These are phyloP conservation scores for Gonapodya prolifera DNA, from an alignment of 192 early-diverging fungal genomes.

Conservation along the genomic window DNA sequence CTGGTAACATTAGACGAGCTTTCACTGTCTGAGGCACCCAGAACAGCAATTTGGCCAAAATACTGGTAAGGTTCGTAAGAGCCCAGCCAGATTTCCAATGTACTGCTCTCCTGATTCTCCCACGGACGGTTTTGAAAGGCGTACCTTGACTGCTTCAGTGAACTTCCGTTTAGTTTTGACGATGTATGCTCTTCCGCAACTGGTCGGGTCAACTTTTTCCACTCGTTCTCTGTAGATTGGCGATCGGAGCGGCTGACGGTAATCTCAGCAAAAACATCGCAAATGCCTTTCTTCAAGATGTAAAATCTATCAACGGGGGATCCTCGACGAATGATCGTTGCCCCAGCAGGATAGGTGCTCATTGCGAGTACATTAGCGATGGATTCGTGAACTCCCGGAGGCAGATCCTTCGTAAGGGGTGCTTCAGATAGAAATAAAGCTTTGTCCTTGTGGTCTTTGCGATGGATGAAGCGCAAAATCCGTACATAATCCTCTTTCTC, in stretches of 20 bases:
- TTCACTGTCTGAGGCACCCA: neutral
- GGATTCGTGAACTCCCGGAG: slow-evolving; percentile 6
- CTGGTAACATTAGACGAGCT: neutral
- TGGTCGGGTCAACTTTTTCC: neutral
- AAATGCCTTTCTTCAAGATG: neutral
- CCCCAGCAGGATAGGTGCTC: slow-evolving; percentile 2
- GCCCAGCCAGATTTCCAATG: neutral
- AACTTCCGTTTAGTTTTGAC: neutral
- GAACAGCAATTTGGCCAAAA: slow-evolving; percentile 26
- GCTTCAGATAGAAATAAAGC: slow-evolving; percentile 19
- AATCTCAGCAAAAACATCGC: neutral
- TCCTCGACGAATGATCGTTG: neutral
- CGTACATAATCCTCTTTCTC: slow-evolving; percentile 29
- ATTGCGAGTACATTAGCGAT: slow-evolving; percentile 16
- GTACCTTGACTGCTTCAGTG: neutral
- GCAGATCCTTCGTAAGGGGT: slow-evolving; percentile 19
- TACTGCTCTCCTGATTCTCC: neutral
- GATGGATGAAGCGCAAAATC: slow-evolving; percentile 24
- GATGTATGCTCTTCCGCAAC: neutral
- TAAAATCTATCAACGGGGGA: neutral
- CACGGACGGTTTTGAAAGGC: slow-evolving; percentile 5
- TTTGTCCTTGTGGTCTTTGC: slow-evolving; percentile 24
- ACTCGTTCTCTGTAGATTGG: neutral
- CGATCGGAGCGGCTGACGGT: neutral
- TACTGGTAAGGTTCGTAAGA: slow-evolving; percentile 7